phyloP scores from a whole-genome alignment of 192 early-diverging fungal genomes.

The Umbelopsis sp. region DNA sequence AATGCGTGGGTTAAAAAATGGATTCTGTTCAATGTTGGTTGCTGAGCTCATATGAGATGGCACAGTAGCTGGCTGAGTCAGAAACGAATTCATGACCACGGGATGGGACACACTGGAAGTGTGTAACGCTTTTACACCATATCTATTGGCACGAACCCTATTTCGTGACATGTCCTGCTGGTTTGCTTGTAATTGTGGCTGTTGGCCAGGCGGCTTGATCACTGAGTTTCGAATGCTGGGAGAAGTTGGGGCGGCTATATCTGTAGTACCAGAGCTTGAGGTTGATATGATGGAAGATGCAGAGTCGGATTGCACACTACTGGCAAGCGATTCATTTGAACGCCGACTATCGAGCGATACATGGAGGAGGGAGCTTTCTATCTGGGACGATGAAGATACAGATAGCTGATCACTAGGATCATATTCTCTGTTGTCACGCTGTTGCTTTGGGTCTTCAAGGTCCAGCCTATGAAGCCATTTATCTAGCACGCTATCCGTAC shows the following conservation, averaged over 20 bases:
- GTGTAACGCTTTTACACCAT: neutral
- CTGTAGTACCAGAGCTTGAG: neutral
- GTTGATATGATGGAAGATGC: neutral
- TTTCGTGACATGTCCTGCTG: neutral
- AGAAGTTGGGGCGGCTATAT: neutral
- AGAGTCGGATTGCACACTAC: slow-evolving; percentile 16
- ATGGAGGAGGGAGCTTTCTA: neutral
- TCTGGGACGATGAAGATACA: neutral
- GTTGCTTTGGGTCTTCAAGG: neutral
- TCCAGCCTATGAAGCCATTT: slow-evolving; percentile 27
- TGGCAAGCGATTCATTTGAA: slow-evolving; percentile 19
- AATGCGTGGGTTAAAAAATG: slow-evolving; percentile 11
- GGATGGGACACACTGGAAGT: slow-evolving; percentile 2
- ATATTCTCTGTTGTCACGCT: neutral
- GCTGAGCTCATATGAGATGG: slow-evolving; percentile 7
- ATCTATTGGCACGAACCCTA: slow-evolving; percentile 3
- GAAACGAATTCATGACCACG: neutral
- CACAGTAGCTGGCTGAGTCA: neutral
- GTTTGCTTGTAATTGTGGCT: neutral
- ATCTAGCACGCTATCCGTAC: slow-evolving; percentile 14
- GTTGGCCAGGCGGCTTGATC: neutral
- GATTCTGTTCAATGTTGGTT: slow-evolving; percentile 7
- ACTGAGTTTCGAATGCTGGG: neutral
- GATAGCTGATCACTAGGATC: neutral
- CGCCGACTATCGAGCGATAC: neutral